Base-by-base conservation (phyloP, 495 filamentous ascomycete species). In the Hamigera avellanea region DNA sequence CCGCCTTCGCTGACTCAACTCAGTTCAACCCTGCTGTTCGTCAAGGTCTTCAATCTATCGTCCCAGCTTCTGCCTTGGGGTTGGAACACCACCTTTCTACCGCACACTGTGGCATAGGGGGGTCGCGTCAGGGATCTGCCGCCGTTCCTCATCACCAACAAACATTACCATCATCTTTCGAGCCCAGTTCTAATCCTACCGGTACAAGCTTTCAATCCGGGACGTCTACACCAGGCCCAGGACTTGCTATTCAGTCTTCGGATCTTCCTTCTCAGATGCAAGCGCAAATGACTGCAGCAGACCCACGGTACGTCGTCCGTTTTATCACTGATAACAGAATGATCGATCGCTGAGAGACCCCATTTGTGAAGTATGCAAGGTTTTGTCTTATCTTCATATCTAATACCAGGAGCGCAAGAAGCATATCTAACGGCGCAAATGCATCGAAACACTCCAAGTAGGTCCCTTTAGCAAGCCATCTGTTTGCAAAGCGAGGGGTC, bases 391-490 rank as follows among this genome's bases (percentile, higher is more conserved):
- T 16, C 31, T 10, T 17, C 31, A 16, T 18, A 17, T 33, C 17
- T 6, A 5, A 18, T n/a, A 14, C 6, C 15, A 5, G 31, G 6
- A 33, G 5, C 5, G 8, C 31, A 33, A 16, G 14, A 30, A n/a
- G 27, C 27, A 30, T 33, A 33, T 33, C 17, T 33, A 18, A 8
- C 31, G n/a, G 31, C 5, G 15, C 31, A 15, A 14, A 33, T 33
- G 31, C 8, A 33, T 19, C 31, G 17, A 8, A 10, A 19, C 31
- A 3, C 14, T 3, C n/a, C 31, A 16, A 33, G 31, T 33, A 33
- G 4, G 31, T 14, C 21, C 21, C n/a, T n/a, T n/a, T 23, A 23
- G 21, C 21, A 9, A 23, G 21, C 4, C 21, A 23, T 23, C 21
- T 5, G 4, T 4, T 23, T 23, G 5, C 21, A 23, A 23, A 9